These are phyloP conservation scores for Vitis hybrid DNA, from an alignment of 177 flowering plant genomes.

Conservation along the genomic window DNA sequence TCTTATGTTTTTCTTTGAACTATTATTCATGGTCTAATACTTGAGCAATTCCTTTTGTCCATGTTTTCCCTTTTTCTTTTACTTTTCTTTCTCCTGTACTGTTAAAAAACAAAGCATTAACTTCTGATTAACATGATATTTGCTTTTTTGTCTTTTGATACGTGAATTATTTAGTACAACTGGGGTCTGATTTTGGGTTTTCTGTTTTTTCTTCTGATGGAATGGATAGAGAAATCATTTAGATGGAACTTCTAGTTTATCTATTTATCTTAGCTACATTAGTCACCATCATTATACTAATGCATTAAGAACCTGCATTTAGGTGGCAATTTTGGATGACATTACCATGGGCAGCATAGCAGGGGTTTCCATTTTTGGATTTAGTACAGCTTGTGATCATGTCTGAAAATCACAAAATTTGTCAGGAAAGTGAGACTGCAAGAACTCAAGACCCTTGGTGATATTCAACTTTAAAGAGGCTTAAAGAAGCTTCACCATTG, in stretches of 20 bases:
- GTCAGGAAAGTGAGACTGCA: slow-evolving; percentile 54
- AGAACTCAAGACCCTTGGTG: slow-evolving; percentile 59
- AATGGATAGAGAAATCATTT: not conserved
- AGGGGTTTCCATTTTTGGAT: slow-evolving; percentile 40
- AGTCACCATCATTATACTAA: not conserved
- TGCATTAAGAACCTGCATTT: slow-evolving; percentile 8
- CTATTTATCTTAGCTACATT: not conserved
- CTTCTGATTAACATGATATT: too few species aligned
- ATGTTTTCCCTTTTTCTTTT: too few species aligned
- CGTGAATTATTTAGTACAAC: too few species aligned
- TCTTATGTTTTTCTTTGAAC: too few species aligned
- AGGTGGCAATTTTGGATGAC: slow-evolving; percentile 74
- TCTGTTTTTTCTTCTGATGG: too few species aligned
- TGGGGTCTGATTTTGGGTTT: too few species aligned
- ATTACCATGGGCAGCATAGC: slow-evolving; percentile 82
- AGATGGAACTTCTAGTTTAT: not conserved
- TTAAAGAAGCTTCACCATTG: slow-evolving; percentile 61
- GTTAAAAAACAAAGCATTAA: too few species aligned
- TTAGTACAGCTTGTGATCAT: not conserved
- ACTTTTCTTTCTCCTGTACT: too few species aligned
- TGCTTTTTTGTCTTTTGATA: too few species aligned
- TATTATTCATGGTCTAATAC: too few species aligned
- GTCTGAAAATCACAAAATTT: not conserved
- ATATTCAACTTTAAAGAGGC: slow-evolving; percentile 38
- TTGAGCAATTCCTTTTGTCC: too few species aligned